Base-by-base conservation (phyloP, 1,139 yeast genomes). In the Hansenula lynferdii region DNA sequence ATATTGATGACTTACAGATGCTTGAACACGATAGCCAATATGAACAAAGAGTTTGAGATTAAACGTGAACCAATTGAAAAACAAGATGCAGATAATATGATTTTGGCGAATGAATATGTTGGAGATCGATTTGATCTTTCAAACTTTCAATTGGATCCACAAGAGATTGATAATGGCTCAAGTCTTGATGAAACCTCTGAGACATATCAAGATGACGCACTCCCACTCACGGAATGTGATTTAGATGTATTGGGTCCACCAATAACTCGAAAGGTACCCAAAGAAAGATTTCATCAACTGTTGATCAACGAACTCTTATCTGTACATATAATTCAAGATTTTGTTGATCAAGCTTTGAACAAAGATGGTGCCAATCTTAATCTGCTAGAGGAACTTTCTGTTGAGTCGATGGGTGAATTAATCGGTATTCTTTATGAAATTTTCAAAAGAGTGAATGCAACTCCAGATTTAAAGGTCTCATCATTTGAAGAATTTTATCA, bases 1-100 rank as follows among this genome's bases (percentile, higher is more conserved):
- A 44, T 48, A n/a, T 23, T 45, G 6, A 35, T 42, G 3, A 35
- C 47, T 2, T 48, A 50, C 40, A 37, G 50, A 27, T 44, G 46
- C 1, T 17, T 48, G 11, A 35, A 38, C 7, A 39, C 47, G 2
- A 15, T 44, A 2, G 37, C 44, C 2, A 33, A 30, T 12, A 14
- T 21, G 6, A 37, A 34, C 22, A 12, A n/a, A n/a, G n/a, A n/a
- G n/a, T n/a, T n/a, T n/a, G n/a, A n/a, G n/a, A n/a, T n/a, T n/a
- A n/a, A n/a, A n/a, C n/a, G n/a, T n/a, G n/a, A n/a, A n/a, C n/a
- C n/a, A n/a, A n/a, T n/a, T n/a, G n/a, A n/a, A n/a, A n/a, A n/a
- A n/a, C n/a, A n/a, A n/a, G n/a, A n/a, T n/a, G n/a, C n/a, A n/a
- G n/a, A n/a, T n/a, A n/a, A n/a, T 3, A 4, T 14, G 24, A 5